phyloP scores from a whole-genome alignment of 306 rosid species.

The Quercus alba region DNA sequence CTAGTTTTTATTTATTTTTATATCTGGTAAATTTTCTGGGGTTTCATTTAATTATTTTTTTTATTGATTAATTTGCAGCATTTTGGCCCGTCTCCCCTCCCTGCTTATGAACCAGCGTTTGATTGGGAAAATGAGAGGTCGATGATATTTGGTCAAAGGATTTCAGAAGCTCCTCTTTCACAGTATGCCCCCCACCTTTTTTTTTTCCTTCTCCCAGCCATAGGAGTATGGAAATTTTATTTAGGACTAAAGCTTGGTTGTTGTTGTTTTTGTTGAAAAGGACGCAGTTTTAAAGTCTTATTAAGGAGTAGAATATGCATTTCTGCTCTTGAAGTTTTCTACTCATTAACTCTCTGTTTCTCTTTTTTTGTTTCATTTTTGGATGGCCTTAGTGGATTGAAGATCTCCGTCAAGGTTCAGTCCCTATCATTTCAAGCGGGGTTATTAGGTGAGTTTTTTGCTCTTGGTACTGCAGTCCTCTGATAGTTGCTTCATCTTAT shows the following conservation, averaged over 20 bases:
- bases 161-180: conserved; percentile 78
- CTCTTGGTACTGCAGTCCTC: conserved; percentile 18
- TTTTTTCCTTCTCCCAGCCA: neutral
- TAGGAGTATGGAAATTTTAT: neutral
- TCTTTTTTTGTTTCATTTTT: conserved; percentile 22
- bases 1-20: neutral
- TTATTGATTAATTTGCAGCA: conserved; percentile 49
- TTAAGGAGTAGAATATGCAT: conserved; percentile 12
- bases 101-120: conserved; percentile 96
- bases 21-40: neutral
- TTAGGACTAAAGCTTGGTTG: too few species aligned
- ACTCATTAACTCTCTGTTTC: conserved; percentile 17
- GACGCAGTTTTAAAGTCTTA: conserved; percentile 1
- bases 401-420: conserved; percentile 88
- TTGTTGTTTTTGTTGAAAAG: too few species aligned
- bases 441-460: conserved; percentile 65
- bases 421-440: conserved; percentile 87
- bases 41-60: neutral
- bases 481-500: conserved; percentile 21
- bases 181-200: conserved; percentile 49
- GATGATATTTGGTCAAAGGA: conserved; percentile 93
- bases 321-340: neutral
- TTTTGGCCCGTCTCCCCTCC: conserved; percentile 86
- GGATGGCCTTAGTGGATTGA: conserved; percentile 73
- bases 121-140: conserved; percentile 99